Percentiles rank a stretch among this genome's conserved stretches.
Evolutionary conservation across 1,284 basidiomycete genomes (phyloP).

Genomic region (Pyrrhoderma noxium): DNA sequence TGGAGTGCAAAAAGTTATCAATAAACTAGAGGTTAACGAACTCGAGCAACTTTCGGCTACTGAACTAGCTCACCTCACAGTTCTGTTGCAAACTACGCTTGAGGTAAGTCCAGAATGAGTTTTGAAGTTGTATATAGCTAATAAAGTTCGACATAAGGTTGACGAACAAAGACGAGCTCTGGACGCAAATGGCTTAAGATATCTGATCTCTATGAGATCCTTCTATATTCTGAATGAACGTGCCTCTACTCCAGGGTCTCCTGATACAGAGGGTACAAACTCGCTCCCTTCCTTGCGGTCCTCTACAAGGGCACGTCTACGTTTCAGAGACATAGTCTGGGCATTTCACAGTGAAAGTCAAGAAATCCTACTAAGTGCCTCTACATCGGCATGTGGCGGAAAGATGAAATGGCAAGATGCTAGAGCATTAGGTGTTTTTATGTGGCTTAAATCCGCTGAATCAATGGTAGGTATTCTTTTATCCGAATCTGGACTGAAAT

Average conservation of each 20-base stretch:
- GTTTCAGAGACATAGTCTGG: conserved; percentile 92
- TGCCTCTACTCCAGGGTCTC: conserved; percentile 31
- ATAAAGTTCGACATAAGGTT: conserved; percentile 41
- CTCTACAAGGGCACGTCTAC: conserved; percentile 61
- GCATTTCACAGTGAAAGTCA: conserved; percentile 93
- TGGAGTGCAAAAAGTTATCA: conserved; percentile 55
- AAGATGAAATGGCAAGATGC: conserved; percentile 90
- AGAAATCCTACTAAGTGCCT: conserved; percentile 69
- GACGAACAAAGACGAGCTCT: conserved; percentile 82
- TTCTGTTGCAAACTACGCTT: conserved; percentile 79
- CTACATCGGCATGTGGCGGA: conserved; percentile 63
- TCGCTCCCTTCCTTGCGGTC: conserved; percentile 34
- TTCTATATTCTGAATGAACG: conserved; percentile 73
- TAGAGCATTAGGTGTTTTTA: conserved; percentile 74
- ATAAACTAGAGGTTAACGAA: conserved; percentile 54
- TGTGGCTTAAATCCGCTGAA: conserved; percentile 81
- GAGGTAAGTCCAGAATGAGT: conserved; percentile 47
- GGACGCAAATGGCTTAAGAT: conserved; percentile 85
- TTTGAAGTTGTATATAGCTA: conserved; percentile 2
- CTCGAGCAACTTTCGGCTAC: conserved; percentile 65
- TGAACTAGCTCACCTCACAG: conserved; percentile 74
- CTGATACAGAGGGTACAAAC: conserved; percentile 30
- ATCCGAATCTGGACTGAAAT: conserved; percentile 1
- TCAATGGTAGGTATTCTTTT: conserved; percentile 46
- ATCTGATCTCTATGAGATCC: conserved; percentile 81